Evolutionary conservation across 2,329 filamentous ascomycete genomes (phyloP).

Genomic region (Epichloe sylvatica): DNA sequence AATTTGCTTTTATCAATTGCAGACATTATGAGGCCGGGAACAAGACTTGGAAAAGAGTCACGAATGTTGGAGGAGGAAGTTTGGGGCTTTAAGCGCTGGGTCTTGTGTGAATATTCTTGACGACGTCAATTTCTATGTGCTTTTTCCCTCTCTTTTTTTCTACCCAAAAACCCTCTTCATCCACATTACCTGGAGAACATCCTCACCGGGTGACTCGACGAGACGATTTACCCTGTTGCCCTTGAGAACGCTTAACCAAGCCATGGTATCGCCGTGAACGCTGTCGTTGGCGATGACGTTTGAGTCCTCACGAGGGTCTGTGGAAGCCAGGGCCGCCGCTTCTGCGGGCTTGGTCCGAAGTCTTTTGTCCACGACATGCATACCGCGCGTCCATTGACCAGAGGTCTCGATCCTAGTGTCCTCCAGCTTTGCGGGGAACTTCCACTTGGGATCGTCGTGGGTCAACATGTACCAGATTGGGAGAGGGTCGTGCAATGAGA

Average conservation of each 20-base stretch:
- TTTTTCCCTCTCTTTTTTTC: neutral
- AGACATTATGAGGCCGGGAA: neutral
- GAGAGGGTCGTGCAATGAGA: constrained; percentile 64
- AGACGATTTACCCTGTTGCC: constrained; percentile 75
- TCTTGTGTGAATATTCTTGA: neutral
- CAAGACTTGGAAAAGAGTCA: neutral
- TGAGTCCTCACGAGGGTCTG: constrained; percentile 27
- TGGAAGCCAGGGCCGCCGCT: constrained; percentile 24
- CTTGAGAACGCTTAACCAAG: constrained; percentile 58
- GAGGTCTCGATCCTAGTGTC: constrained; percentile 82
- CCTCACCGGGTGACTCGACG: constrained; percentile 52
- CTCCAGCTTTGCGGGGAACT: constrained; percentile 43
- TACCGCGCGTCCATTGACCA: constrained; percentile 89
- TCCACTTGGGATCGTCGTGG: constrained; percentile 43
- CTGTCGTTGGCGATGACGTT: constrained; percentile 29
- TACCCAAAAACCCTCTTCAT: constrained; percentile 50
- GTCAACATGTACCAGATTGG: constrained; percentile 68
- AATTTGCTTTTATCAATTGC: neutral
- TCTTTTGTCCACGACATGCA: constrained; percentile 73
- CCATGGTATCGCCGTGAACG: constrained; percentile 55
- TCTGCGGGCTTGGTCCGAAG: constrained; percentile 38
- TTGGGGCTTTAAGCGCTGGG: too few relatives aligned
- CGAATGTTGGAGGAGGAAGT: too few relatives aligned
- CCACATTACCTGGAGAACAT: constrained; percentile 50
- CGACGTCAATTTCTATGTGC: neutral